A percentile compares a stretch with the other conserved stretches of the same genome.
These are phyloP conservation scores for Imleria badia DNA, from an alignment of 768 basidiomycete species.

Conservation along the genomic window DNA sequence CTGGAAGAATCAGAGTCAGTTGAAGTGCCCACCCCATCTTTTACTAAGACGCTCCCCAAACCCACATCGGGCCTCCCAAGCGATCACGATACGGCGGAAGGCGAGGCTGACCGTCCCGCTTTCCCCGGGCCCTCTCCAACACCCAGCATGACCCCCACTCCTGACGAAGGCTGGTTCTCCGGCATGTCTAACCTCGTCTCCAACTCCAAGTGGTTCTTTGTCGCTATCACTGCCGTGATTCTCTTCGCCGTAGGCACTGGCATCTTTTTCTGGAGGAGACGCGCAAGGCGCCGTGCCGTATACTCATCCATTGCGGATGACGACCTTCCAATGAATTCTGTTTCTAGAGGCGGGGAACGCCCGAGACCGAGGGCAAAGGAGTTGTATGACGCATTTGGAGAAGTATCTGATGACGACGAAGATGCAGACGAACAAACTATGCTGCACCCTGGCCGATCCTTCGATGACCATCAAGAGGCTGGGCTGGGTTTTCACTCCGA, in stretches of 20 bases:
- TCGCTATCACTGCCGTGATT: constrained; percentile 74
- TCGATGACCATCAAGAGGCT: constrained; percentile 36
- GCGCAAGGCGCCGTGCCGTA: constrained; percentile 38
- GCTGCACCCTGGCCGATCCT: constrained; percentile 42
- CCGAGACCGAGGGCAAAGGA: constrained; percentile 70
- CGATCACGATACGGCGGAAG: constrained; percentile 79
- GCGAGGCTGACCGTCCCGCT: constrained; percentile 77
- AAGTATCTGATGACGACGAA: constrained; percentile 81
- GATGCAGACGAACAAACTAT: constrained; percentile 73
- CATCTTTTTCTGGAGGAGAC: constrained; percentile 80
- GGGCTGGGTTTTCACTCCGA: constrained; percentile 68
- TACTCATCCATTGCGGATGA: constrained; percentile 66
- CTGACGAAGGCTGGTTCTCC: constrained; percentile 85
- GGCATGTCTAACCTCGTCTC: constrained; percentile 71
- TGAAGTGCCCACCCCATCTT: constrained; percentile 39
- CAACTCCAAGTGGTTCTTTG: constrained; percentile 88
- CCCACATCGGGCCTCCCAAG: constrained; percentile 86
- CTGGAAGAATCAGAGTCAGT: constrained; percentile 42
- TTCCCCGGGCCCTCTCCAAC: constrained; percentile 45
- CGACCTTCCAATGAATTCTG: constrained; percentile 74
- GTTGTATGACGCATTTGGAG: constrained; percentile 95
- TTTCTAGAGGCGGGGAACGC: constrained; percentile 43
- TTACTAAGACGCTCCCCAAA: constrained; percentile 69
- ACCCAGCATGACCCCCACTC: constrained; percentile 51
- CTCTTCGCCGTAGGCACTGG: constrained; percentile 70